A percentile compares a stretch with the other conserved stretches of the same genome.
Evolutionary conservation across 2,329 filamentous ascomycete genomes (phyloP).

Genomic region (Fusarium incarnatum): DNA sequence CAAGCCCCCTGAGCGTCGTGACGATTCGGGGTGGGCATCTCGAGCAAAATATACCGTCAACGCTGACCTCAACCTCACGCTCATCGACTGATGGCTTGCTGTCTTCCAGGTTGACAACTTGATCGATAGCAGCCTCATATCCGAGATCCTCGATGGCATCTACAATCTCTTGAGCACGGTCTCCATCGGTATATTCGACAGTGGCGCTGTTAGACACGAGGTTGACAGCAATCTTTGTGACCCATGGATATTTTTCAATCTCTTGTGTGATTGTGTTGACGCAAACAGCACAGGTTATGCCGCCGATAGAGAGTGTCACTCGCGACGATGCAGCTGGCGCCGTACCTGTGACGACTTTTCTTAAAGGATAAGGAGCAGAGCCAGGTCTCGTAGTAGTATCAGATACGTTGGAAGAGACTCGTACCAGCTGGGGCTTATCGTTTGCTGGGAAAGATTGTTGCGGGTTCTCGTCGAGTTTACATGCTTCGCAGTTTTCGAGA

Average conservation of each 20-base stretch:
- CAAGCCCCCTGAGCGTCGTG: conserved; percentile 65
- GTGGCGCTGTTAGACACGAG: conserved; percentile 75
- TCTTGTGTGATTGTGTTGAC: conserved; percentile 71
- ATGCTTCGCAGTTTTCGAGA: conserved; percentile 55
- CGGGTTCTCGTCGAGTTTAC: conserved; percentile 38
- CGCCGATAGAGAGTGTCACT: conserved; percentile 70
- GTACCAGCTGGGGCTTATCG: conserved; percentile 21
- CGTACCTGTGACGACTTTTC: conserved; percentile 38
- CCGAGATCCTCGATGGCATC: conserved; percentile 71
- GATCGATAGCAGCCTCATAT: conserved; percentile 72
- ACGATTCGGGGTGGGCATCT: conserved; percentile 73
- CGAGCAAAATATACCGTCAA: conserved; percentile 80
- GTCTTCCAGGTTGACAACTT: conserved; percentile 57
- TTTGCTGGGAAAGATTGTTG: conserved; percentile 1
- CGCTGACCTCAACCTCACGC: conserved; percentile 71
- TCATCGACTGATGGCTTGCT: conserved; percentile 54
- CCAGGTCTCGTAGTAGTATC: conserved; percentile 16
- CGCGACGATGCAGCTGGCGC: conserved; percentile 54
- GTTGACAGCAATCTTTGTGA: conserved; percentile 70
- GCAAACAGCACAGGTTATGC: conserved; percentile 81
- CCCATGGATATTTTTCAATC: conserved; percentile 66
- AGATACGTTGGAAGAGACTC: conserved; percentile 18
- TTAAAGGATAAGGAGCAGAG: conserved; percentile 33
- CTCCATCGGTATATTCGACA: conserved; percentile 62
- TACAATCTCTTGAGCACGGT: conserved; percentile 51